Evolutionary conservation across 2,329 filamentous ascomycete species (phyloP), one percentile per base, ranked within the genome.

Genomic region (Colletotrichum incanum): DNA sequence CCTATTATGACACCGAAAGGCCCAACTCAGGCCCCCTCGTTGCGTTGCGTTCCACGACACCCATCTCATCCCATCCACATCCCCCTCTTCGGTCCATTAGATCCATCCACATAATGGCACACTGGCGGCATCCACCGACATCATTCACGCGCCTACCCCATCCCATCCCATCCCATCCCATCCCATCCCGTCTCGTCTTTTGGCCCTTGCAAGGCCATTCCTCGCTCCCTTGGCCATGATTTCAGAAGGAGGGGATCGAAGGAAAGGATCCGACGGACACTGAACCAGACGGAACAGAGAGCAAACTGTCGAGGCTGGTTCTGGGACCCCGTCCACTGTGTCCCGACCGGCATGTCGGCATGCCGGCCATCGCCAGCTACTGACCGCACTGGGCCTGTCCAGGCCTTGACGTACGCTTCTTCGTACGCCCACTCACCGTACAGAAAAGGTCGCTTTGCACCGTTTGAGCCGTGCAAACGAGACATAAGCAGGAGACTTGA

Each of bases 41-140:
- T 50, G 37, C 65, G 26, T 45, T n/a, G 26, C 20, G 41, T 61
- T 26, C 41, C 41, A 8, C 26, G 26, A n/a, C 55, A 16, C 18
- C 43, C 28, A 41, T 65, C 55, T 45, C 45, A 37, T 60, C 18
- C 28, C 60, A 54, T 26, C 58, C 58, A 47, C 59, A 55, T 34
- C 39, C 8, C 37, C 26, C 55, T 54, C 37, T 66, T 28, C 14
- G 63, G 20, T 56, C 56, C 63, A 49, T n/a, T 39, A 49, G 39
- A 59, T 68, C 65, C 65, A 58, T 71, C 52, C 67, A 50, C 47
- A 37, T 34, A 43, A 28, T 61, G 68, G 12, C 26, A 41, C 45
- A 37, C 31, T 58, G 45, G 65, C 52, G 56, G 34, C 43, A 52
- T 62, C 68, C 63, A 56, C 62, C 61, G 64, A 71, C 68, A 67